A percentile compares a stretch with the other conserved stretches of the same genome.
Evolutionary conservation across 805 yeast genomes (phyloP).

Genomic region (Candida pini): DNA sequence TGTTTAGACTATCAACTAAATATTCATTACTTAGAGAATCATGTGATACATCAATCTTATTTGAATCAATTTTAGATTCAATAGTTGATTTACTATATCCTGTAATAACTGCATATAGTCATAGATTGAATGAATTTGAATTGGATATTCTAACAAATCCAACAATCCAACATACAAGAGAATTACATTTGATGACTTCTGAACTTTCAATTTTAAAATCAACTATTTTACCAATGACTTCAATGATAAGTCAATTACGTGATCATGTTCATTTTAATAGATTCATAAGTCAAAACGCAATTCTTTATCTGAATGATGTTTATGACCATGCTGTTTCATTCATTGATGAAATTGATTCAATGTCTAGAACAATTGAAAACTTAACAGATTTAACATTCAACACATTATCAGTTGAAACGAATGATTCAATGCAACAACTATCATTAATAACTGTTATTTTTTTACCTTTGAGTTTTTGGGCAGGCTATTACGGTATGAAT

Average conservation of each 20-base stretch:
- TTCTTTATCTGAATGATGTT: constrained; percentile 48
- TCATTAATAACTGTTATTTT: constrained; percentile 54
- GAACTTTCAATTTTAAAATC: constrained; percentile 45
- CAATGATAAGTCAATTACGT: constrained; percentile 40
- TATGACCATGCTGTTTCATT: constrained; percentile 49
- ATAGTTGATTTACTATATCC: constrained; percentile 50
- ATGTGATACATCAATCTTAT: constrained; percentile 44
- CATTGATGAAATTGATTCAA: constrained; percentile 48
- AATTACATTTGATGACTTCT: constrained; percentile 47
- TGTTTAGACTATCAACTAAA: constrained; percentile 39
- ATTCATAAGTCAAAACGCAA: constrained; percentile 37
- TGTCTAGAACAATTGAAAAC: constrained; percentile 47
- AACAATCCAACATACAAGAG: constrained; percentile 43
- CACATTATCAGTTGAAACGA: constrained; percentile 50
- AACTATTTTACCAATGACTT: constrained; percentile 41
- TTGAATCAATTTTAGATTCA: constrained; percentile 52
- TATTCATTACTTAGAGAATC: constrained; percentile 46
- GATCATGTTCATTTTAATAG: constrained; percentile 29
- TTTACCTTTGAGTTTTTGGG: constrained; percentile 53
- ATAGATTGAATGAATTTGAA: constrained; percentile 44
- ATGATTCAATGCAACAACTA: constrained; percentile 48
- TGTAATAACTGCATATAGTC: constrained; percentile 46
- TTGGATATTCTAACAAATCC: constrained; percentile 46
- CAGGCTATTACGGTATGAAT: constrained; percentile 60
- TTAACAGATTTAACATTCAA: constrained; percentile 50